Evolutionary conservation across 2,329 filamentous ascomycete species (phyloP).

Genomic region (Penicillium griseofulvum): DNA sequence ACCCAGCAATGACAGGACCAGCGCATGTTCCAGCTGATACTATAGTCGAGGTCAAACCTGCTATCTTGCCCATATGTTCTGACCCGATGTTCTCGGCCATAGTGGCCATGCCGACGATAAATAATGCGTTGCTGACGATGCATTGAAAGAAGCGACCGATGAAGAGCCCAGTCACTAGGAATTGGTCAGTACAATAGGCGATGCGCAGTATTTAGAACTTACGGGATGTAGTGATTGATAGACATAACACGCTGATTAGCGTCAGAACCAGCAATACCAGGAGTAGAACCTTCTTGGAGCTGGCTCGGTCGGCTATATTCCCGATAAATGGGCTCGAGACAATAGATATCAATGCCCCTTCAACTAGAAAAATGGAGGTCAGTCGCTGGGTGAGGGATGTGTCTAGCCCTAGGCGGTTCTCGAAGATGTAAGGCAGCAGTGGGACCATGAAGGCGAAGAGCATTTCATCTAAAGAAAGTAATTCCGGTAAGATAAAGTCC

Average conservation of each 20-base stretch:
- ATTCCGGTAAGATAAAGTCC: background rate
- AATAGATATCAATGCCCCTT: conserved; percentile 20
- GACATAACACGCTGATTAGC: conserved; percentile 9
- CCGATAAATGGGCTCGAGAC: conserved; percentile 20
- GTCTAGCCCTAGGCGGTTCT: conserved; percentile 16
- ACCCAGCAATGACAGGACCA: conserved; percentile 26
- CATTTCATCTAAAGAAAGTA: conserved; percentile 13
- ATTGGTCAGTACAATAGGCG: background rate
- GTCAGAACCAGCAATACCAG: conserved; percentile 7
- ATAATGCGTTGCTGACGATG: conserved; percentile 12
- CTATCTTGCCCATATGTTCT: conserved; percentile 17
- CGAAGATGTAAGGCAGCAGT: conserved; percentile 18
- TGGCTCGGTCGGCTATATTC: conserved; percentile 12
- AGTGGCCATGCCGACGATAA: conserved; percentile 13
- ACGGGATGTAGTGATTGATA: conserved; percentile 9
- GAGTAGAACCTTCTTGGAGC: conserved; percentile 14
- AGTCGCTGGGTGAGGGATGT: conserved; percentile 11
- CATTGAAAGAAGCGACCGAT: conserved; percentile 17
- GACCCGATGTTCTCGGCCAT: conserved; percentile 15
- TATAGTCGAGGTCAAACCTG: conserved; percentile 7
- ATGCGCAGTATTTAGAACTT: background rate
- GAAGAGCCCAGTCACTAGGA: conserved; percentile 7
- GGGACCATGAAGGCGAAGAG: conserved; percentile 24
- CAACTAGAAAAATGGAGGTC: conserved; percentile 18
- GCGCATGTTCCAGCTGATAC: conserved; percentile 18